Percentiles rank a stretch among this genome's conserved stretches.
Evolutionary conservation across 805 yeast species (phyloP).

Genomic region (Wickerhamiella kurtzmanii): DNA sequence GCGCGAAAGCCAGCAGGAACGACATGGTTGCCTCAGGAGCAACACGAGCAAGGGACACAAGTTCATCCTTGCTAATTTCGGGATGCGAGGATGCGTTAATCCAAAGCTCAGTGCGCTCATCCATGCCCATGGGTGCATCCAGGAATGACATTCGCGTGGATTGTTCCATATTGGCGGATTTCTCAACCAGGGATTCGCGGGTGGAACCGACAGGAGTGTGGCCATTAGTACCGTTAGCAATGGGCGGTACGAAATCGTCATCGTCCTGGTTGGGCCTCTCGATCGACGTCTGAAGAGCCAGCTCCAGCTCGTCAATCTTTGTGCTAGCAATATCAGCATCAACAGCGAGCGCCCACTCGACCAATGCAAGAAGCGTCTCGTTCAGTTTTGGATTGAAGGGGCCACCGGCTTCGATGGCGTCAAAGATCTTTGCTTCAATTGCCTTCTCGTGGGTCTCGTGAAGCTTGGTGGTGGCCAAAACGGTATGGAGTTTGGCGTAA

Average conservation of each 20-base stretch:
- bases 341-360: slow-evolving; percentile 7
- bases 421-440: slow-evolving; percentile 1
- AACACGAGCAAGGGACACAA: slow-evolving; percentile 12
- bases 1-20: slow-evolving; percentile 27
- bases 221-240: neutral
- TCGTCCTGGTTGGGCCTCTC: slow-evolving; percentile 11
- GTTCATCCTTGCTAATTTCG: slow-evolving; percentile 7
- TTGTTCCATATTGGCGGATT: slow-evolving; percentile 14
- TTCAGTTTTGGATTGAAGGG: slow-evolving; percentile 11
- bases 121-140: slow-evolving; percentile 8
- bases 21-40: slow-evolving; percentile 20
- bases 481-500: slow-evolving; percentile 12
- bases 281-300: slow-evolving; percentile 56
- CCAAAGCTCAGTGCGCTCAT: slow-evolving; percentile 17
- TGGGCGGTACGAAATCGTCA: neutral
- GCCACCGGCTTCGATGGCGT: neutral
- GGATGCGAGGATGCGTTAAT: slow-evolving; percentile 12
- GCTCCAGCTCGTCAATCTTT: slow-evolving; percentile 39
- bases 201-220: neutral
- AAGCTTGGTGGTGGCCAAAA: slow-evolving; percentile 5
- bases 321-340: slow-evolving; percentile 2
- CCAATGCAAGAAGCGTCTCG: slow-evolving; percentile 7
- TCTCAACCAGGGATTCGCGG: slow-evolving; percentile 7
- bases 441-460: neutral
- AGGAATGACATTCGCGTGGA: slow-evolving; percentile 13